These are phyloP conservation scores for Boletus smithii DNA, from an alignment of 1,284 basidiomycete species.

Conservation along the genomic window DNA sequence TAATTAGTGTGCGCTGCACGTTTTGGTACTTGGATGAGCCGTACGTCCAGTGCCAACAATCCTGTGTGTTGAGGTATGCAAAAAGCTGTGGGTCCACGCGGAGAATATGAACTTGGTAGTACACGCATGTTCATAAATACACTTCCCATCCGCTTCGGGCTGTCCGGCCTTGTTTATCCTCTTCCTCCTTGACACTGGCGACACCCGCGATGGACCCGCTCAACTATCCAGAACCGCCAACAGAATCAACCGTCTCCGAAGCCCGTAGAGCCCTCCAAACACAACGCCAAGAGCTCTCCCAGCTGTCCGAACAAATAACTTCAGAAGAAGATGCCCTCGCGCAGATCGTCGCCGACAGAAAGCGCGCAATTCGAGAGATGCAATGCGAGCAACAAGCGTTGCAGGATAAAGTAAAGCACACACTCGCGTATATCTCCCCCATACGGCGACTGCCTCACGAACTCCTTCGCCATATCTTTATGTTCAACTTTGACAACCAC, in stretches of 20 bases:
- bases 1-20: conserved; percentile 15
- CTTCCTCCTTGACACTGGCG: conserved; percentile 7
- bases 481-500: conserved; percentile 61
- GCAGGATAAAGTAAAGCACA: conserved; percentile 45
- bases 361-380: conserved; percentile 50
- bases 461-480: conserved; percentile 62
- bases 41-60: too few relatives aligned
- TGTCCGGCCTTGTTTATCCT: conserved; percentile 8
- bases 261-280: conserved; percentile 44
- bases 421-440: conserved; percentile 62
- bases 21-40: not conserved
- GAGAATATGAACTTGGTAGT: not conserved
- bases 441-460: conserved; percentile 65
- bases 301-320: conserved; percentile 39
- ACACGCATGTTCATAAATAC: conserved; percentile 26
- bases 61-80: too few relatives aligned
- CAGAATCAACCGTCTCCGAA: conserved; percentile 44
- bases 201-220: conserved; percentile 18
- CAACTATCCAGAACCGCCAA: conserved; percentile 51
- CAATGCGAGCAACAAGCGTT: conserved; percentile 45
- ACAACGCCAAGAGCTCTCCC: conserved; percentile 35
- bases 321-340: conserved; percentile 52
- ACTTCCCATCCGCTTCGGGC: conserved; percentile 25
- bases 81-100: not conserved
- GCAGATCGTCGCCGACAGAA: conserved; percentile 53